A percentile compares a stretch with the other conserved stretches of the same genome.
Evolutionary conservation across 1,284 basidiomycete genomes (phyloP).

Genomic region (Wallemia ichthyophaga): DNA sequence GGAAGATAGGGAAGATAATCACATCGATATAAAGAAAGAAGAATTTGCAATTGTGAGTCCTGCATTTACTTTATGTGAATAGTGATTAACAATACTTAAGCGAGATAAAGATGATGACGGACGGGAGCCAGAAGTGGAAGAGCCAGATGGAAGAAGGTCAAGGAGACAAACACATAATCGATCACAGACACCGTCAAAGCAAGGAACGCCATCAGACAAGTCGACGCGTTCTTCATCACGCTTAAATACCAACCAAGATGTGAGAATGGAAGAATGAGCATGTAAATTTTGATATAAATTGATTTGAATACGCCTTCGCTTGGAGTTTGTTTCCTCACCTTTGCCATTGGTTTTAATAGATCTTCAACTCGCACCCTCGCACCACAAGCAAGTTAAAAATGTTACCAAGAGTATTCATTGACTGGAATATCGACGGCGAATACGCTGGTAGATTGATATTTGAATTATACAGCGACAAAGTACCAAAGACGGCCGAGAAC

Average conservation of each 20-base stretch:
- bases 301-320: too few species aligned
- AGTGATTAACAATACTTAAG: neutral
- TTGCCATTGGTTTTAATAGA: too few species aligned
- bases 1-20: neutral
- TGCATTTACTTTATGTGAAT: neutral
- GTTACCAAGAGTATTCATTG: neutral
- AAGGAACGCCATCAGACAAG: neutral
- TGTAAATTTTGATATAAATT: neutral
- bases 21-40: neutral
- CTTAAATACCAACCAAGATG: too few species aligned
- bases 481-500: conserved; percentile 43
- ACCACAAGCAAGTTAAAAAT: neutral
- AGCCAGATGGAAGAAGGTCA: neutral
- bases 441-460: conserved; percentile 3
- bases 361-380: too few species aligned
- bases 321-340: too few species aligned
- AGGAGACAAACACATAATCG: neutral
- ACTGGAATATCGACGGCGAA: conserved; percentile 2
- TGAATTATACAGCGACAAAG: conserved; percentile 13
- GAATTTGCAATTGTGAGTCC: neutral
- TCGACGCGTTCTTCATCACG: neutral
- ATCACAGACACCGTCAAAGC: neutral
- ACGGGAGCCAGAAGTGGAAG: neutral
- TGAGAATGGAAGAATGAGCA: neutral
- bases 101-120: neutral